Evolutionary conservation across 805 yeast genomes (phyloP), one percentile per base, ranked within the genome.

Genomic region (Pichia rugopelliculosa): DNA sequence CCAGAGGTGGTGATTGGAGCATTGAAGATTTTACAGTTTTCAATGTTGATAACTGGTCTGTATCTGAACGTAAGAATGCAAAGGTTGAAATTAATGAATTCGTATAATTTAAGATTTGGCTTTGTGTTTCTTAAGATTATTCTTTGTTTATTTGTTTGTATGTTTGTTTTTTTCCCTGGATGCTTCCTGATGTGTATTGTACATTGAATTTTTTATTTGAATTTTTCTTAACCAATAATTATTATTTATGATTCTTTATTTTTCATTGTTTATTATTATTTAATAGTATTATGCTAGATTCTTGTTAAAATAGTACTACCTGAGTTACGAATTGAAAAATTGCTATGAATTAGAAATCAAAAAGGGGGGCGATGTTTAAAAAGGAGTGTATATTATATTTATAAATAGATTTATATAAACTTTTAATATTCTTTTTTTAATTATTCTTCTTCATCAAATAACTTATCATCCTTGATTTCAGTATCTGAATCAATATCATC

Each of bases 11-110:
- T 41, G 58, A 56, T 18, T 70, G 63, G 51, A 74, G 70, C 51
- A 53, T 71, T 27, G 74, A 73, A 26, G 75, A 72, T 50, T 71
- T 62, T 56, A 71, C 66, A 50, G 59, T 72, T 13, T 73, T 73
- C 53, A 72, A 70, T 54, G 64, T 72, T 27, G 66, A 60, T 44
- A 70, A 65, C 44, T 73, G 77, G 77, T 63, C 65, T 17, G 62
- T 71, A 15, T 56, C 60, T 18, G 77, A 73, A 49, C 70, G 67
- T 57, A 55, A 61, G 24, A 71, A 71, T 51, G 65, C 63, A 53
- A 70, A 62, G 52, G 57, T 72, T 43, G 75, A 72, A 15, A 42
- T 34, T 25, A 12, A 13, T 23, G 43, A 44, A 26, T 36, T 45
- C 17, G 26, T 47, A 26, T 51, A 21, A 40, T 37, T 23, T 12